These are phyloP conservation scores for Geotrichum carabidarum DNA, from an alignment of 1,139 yeast species.

Conservation along the genomic window DNA sequence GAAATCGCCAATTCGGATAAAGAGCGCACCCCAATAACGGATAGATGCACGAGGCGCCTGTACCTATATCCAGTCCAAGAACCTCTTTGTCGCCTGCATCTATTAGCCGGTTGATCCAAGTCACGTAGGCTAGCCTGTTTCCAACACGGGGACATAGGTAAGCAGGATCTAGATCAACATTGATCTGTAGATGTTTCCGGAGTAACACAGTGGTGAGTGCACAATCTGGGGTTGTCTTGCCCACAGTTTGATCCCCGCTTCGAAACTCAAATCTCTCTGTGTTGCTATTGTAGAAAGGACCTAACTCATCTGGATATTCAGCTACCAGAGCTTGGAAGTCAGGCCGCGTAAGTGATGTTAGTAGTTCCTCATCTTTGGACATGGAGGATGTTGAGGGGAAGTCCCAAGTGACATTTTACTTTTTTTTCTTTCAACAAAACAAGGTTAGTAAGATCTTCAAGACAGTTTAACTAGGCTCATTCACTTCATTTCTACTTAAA, in stretches of 20 bases:
- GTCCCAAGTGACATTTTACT: not conserved
- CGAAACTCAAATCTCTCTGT: not conserved
- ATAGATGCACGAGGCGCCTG: slow-evolving; percentile 44
- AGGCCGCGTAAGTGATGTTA: not conserved
- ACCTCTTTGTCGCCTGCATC: not conserved
- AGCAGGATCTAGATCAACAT: slow-evolving; percentile 21
- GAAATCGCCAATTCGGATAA: slow-evolving; percentile 28
- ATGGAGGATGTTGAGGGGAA: not conserved
- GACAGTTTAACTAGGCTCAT: too few relatives aligned
- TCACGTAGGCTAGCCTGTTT: slow-evolving; percentile 29
- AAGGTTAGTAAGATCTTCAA: too few relatives aligned
- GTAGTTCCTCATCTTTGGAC: not conserved
- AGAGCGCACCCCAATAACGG: slow-evolving; percentile 36
- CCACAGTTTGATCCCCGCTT: not conserved
- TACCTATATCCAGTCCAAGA: slow-evolving; percentile 35
- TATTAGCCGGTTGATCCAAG: slow-evolving; percentile 25
- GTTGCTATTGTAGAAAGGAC: not conserved
- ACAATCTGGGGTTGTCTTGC: slow-evolving; percentile 2
- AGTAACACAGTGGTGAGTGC: slow-evolving; percentile 24
- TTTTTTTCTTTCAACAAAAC: too few relatives aligned
- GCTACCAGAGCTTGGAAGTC: not conserved
- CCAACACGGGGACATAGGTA: slow-evolving; percentile 30
- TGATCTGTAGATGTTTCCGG: slow-evolving; percentile 23
- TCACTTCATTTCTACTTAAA: too few relatives aligned
- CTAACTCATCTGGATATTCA: not conserved